A percentile compares a stretch with the other conserved stretches of the same genome.
phyloP scores from a whole-genome alignment of 257 asterid species.

The Penstemon barbatus region DNA sequence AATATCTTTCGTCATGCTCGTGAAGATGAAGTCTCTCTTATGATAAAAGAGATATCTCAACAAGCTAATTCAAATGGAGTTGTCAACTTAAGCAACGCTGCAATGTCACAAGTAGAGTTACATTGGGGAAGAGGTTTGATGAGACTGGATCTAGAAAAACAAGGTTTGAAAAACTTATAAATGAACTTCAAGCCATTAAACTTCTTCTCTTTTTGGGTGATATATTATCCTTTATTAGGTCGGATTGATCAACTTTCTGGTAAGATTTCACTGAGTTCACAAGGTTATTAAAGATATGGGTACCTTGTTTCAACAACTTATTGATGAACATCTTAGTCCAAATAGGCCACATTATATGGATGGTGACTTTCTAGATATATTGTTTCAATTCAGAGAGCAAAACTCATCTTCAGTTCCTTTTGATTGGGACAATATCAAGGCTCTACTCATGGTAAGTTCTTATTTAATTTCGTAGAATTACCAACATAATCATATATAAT shows the following conservation, averaged over 20 bases:
- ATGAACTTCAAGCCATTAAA: constrained; percentile 9
- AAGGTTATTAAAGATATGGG: constrained; percentile 5
- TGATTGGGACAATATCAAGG: constrained; percentile 21
- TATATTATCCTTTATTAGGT: constrained; percentile 17
- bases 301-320: constrained; percentile 10
- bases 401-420: not conserved
- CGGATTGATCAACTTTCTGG: constrained; percentile 26
- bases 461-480: not conserved
- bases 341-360: constrained; percentile 9
- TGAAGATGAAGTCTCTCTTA: not conserved
- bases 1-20: not conserved
- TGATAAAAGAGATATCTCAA: not conserved
- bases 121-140: constrained; percentile 16
- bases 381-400: not conserved
- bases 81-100: not conserved
- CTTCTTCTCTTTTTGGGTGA: not conserved
- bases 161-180: not conserved
- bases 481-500: not conserved
- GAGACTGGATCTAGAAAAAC: not conserved
- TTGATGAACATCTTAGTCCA: constrained; percentile 16
- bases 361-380: constrained; percentile 15
- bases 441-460: constrained; percentile 18
- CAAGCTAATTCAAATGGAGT: not conserved
- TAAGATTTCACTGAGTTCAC: not conserved
- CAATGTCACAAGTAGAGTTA: constrained; percentile 1